Base-by-base conservation (phyloP, 306 rosid species). In the Spatholobus suberectus region DNA sequence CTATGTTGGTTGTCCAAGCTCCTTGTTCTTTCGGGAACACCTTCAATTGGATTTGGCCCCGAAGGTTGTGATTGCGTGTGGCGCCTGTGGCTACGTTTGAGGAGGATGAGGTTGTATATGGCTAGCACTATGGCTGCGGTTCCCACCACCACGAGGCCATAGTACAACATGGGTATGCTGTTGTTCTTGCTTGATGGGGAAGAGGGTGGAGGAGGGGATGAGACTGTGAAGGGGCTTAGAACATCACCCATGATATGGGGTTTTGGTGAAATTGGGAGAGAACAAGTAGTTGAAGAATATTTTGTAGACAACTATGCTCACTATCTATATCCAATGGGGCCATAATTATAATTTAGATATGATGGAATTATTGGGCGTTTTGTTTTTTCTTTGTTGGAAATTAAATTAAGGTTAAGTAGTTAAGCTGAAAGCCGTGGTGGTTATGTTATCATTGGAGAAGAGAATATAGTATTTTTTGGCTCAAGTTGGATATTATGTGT, bases 61-160 rank as follows among this genome's bases (percentile, higher is more conserved):
- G 75, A 3, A 0, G 70, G 11, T 6, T 77, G 87, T 3, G 87
- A 15, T 2, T 40, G 83, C 23, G 55, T 15, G 41, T n/a, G 87
- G 52, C 86, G 84, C 6, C 70, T 27, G 3, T 86, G 37, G 58
- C 93, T 86, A 71, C 89, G 80, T 79, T 57, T 86, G 81, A 93
- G 71, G 80, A 92, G 70, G 82, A 96, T 70, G 57, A 96, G 85
- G 91, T 96, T 91, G 94, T 92, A 96, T 5, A 92, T 15, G 47
- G 82, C 88, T 11, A 96, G 74, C 3, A 92, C 78, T 47, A 92
- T 46, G 32, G 92, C 90, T 5, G 91, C 88, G 6, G 89, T 82
- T 76, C 94, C 97, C 2, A 94, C 40, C 35, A 90, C 91, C 1
- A 87, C 88, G 1, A 96, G 95, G 70, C 93, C 91, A 34, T 92